phyloP scores from a whole-genome alignment of 345 rosid genomes.

The Gossypium raimondii region DNA sequence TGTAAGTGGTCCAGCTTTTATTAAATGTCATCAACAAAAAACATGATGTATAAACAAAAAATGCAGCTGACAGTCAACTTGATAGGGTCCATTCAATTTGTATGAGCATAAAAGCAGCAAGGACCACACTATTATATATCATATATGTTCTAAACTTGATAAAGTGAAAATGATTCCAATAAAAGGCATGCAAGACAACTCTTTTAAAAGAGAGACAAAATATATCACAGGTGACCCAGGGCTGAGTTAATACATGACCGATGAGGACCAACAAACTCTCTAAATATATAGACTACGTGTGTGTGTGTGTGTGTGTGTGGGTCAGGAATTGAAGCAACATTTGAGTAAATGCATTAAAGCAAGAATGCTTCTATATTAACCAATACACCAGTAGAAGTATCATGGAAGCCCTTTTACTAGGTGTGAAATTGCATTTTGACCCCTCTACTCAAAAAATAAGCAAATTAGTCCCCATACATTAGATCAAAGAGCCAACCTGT shows the following conservation, averaged over 20 bases:
- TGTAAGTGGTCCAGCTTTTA: constrained; percentile 20
- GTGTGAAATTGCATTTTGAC: too few relatives aligned
- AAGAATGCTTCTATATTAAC: not conserved
- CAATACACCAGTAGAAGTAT: not conserved
- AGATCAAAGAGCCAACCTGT: too few relatives aligned
- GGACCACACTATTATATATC: constrained; percentile 32
- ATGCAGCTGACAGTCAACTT: constrained; percentile 11
- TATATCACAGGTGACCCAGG: not conserved
- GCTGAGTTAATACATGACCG: not conserved
- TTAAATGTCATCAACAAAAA: not conserved
- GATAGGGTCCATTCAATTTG: constrained; percentile 18
- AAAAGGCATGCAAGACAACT: not conserved
- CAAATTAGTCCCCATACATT: too few relatives aligned
- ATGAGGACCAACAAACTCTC: constrained; percentile 17
- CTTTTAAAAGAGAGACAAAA: not conserved
- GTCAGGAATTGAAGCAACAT: not conserved
- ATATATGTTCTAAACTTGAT: not conserved
- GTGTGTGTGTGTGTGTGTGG: not conserved
- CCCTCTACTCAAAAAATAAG: too few relatives aligned
- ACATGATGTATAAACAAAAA: not conserved
- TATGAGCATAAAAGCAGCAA: constrained; percentile 5
- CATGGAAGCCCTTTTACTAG: too few relatives aligned
- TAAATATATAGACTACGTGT: not conserved
- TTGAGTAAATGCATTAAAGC: not conserved
- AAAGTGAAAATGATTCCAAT: not conserved